phyloP scores from a whole-genome alignment of 805 yeast genomes.

The Starmerella davenportii region DNA sequence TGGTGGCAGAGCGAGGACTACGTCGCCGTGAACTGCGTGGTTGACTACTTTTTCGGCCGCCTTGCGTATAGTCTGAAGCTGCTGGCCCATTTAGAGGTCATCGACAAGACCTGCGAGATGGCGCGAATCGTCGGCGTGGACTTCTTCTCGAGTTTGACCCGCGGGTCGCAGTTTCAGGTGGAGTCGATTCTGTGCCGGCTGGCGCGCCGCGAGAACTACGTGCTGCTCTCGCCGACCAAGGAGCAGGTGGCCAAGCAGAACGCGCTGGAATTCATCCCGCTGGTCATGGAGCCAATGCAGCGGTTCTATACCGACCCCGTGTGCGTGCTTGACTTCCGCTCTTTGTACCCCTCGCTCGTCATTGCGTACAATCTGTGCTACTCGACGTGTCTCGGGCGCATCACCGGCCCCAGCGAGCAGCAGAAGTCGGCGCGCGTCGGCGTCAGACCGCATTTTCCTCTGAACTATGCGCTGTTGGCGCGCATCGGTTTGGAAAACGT shows the following conservation, averaged over 20 bases:
- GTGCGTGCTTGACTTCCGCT: slow-evolving; percentile 81
- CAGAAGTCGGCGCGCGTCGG: slow-evolving; percentile 22
- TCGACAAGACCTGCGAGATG: slow-evolving; percentile 59
- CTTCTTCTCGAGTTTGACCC: slow-evolving; percentile 63
- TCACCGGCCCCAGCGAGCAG: slow-evolving; percentile 20
- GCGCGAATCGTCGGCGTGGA: slow-evolving; percentile 79
- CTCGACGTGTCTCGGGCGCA: slow-evolving; percentile 27
- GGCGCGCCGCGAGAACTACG: slow-evolving; percentile 54
- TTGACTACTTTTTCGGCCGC: slow-evolving; percentile 32
- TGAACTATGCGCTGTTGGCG: slow-evolving; percentile 33
- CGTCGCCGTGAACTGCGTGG: slow-evolving; percentile 19
- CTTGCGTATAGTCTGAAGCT: slow-evolving; percentile 31
- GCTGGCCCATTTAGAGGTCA: slow-evolving; percentile 42
- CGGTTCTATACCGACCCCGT: slow-evolving; percentile 75
- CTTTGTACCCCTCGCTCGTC: slow-evolving; percentile 80
- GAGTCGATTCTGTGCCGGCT: slow-evolving; percentile 66
- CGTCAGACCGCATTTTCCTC: slow-evolving; percentile 23
- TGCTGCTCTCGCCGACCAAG: slow-evolving; percentile 64
- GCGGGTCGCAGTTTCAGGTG: slow-evolving; percentile 91
- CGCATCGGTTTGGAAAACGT: slow-evolving; percentile 28
- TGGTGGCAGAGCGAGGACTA: slow-evolving; percentile 25
- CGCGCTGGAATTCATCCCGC: slow-evolving; percentile 71
- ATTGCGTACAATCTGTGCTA: slow-evolving; percentile 72
- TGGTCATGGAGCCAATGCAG: slow-evolving; percentile 83
- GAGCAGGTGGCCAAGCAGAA: slow-evolving; percentile 66